Conservation (phyloP, 1,284 basidiomycete genomes). For the Exobasidium rhododendri region DNA sequence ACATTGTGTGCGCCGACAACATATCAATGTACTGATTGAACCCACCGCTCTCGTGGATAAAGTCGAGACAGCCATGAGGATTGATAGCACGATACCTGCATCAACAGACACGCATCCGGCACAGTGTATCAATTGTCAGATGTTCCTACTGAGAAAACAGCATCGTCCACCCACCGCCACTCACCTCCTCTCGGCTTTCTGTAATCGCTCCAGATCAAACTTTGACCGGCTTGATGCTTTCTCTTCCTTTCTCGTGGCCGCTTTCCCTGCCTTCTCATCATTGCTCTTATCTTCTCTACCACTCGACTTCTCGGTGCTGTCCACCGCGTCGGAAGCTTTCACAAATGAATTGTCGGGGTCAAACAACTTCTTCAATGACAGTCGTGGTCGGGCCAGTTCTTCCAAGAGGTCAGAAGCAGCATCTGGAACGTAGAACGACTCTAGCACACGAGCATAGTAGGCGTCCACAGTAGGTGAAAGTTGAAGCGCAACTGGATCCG, state of each 20-base stretch:
- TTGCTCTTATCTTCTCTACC: constrained; percentile 6
- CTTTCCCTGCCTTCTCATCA: background rate
- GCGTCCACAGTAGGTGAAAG: constrained; percentile 55
- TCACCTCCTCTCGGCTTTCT: constrained; percentile 19
- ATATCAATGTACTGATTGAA: constrained; percentile 30
- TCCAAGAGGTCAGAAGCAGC: constrained; percentile 48
- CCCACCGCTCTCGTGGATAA: constrained; percentile 26
- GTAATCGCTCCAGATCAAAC: constrained; percentile 19
- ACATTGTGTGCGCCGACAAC: constrained; percentile 18
- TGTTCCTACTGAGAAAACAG: too few relatives aligned
- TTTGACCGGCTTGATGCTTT: background rate
- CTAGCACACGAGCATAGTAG: constrained; percentile 52
- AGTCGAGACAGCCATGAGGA: constrained; percentile 50
- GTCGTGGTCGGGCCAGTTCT: constrained; percentile 43
- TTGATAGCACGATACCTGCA: constrained; percentile 42
- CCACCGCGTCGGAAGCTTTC: constrained; percentile 14
- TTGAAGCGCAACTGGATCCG: constrained; percentile 56
- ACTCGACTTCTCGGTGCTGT: background rate
- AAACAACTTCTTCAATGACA: constrained; percentile 51
- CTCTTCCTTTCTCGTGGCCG: background rate
- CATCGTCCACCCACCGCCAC: background rate
- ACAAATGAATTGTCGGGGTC: constrained; percentile 21
- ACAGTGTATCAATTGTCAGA: background rate
- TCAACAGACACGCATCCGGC: constrained; percentile 9
- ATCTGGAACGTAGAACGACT: constrained; percentile 53